Evolutionary conservation across 2,329 filamentous ascomycete species (phyloP).

Genomic region (Phaeomoniella chlamydospora): DNA sequence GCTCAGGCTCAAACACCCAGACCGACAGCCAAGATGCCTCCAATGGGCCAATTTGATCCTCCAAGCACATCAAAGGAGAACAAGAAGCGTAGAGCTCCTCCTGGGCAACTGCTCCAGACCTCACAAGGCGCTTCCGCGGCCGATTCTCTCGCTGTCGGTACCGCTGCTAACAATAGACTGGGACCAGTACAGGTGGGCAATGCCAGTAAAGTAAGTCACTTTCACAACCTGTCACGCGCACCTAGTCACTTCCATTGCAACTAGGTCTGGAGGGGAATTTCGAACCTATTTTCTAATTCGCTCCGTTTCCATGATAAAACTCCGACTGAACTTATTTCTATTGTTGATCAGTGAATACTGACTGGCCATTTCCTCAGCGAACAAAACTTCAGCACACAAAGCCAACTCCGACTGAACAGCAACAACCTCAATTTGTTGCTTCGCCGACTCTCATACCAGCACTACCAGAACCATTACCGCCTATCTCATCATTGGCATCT

Average conservation of each 20-base stretch:
- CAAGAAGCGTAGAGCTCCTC: constrained; percentile 67
- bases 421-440: constrained; percentile 36
- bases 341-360: neutral
- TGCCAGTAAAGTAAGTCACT: constrained; percentile 35
- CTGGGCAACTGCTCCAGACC: constrained; percentile 22
- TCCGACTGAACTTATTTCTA: neutral
- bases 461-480: constrained; percentile 74
- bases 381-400: constrained; percentile 61
- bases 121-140: constrained; percentile 18
- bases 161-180: constrained; percentile 17
- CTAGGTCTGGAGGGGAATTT: too few relatives aligned
- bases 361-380: constrained; percentile 39
- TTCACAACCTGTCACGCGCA: too few relatives aligned
- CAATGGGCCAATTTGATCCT: constrained; percentile 84
- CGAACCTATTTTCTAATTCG: too few relatives aligned
- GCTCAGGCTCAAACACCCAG: constrained; percentile 35
- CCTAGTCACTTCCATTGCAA: too few relatives aligned
- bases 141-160: constrained; percentile 17
- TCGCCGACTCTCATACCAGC: constrained; percentile 82
- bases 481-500: constrained; percentile 57
- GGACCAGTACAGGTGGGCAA: constrained; percentile 23
- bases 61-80: constrained; percentile 74
- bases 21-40: constrained; percentile 60
- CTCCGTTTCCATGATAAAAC: neutral
- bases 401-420: constrained; percentile 36